These are phyloP conservation scores for Pyricularia sp. DNA, from an alignment of 2,329 filamentous ascomycete genomes.

Conservation along the genomic window DNA sequence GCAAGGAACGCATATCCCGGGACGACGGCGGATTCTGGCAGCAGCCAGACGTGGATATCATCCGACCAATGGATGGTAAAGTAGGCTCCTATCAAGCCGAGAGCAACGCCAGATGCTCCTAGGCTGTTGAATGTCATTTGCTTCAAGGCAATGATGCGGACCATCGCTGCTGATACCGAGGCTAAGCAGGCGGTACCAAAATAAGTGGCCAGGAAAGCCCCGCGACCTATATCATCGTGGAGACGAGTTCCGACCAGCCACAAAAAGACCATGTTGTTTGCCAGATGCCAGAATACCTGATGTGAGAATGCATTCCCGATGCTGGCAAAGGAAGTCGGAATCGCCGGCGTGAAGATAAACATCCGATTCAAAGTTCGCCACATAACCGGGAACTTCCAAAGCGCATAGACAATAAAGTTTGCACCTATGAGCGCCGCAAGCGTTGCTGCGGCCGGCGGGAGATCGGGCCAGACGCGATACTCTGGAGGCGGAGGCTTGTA, in stretches of 20 bases:
- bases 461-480: conserved; percentile 43
- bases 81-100: conserved; percentile 48
- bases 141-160: neutral
- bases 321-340: conserved; percentile 47
- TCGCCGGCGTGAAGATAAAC: conserved; percentile 51
- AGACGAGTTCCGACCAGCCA: conserved; percentile 53
- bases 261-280: conserved; percentile 51
- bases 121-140: conserved; percentile 24
- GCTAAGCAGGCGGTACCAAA: conserved; percentile 43
- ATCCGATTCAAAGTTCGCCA: conserved; percentile 57
- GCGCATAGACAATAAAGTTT: conserved; percentile 42
- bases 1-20: conserved; percentile 29
- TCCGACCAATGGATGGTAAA: conserved; percentile 46
- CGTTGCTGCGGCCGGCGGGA: conserved; percentile 51
- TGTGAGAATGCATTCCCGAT: conserved; percentile 60
- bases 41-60: conserved; percentile 41
- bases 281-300: conserved; percentile 45
- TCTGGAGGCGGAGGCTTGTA: conserved; percentile 25
- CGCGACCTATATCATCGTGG: conserved; percentile 58
- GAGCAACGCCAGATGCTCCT: conserved; percentile 54
- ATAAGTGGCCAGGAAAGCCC: conserved; percentile 56
- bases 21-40: conserved; percentile 38
- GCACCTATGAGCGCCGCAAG: conserved; percentile 45
- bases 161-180: conserved; percentile 35
- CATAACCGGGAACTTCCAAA: conserved; percentile 51